phyloP scores from a whole-genome alignment of 2,329 filamentous ascomycete genomes.

The Chrysoporthe deuterocubensis region DNA sequence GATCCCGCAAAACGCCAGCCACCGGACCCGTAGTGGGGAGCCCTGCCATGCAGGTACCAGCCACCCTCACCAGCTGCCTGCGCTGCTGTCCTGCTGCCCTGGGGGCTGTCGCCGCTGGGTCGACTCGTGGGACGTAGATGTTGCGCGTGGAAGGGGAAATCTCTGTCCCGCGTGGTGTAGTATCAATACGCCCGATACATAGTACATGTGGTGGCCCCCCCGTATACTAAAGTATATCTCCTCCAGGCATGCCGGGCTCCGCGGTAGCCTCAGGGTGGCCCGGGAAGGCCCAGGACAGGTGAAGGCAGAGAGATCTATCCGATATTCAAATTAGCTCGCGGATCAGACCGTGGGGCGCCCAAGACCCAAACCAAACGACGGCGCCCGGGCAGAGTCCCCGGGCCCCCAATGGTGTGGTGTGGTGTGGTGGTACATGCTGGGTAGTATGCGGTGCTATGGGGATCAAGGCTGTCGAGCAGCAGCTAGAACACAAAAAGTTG shows the following conservation, averaged over 20 bases:
- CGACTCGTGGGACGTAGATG: no score
- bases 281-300: no score
- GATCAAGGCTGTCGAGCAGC: not conserved
- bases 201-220: not conserved
- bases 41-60: conserved; percentile 21
- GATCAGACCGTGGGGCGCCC: no score
- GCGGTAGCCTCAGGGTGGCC: no score
- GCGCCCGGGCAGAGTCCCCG: not conserved
- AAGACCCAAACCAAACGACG: no score
- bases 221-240: not conserved
- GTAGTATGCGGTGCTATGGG: no score
- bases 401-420: no score
- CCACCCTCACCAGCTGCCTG: conserved; percentile 15
- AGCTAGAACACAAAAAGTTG: not conserved
- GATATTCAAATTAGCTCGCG: no score
- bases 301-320: no score
- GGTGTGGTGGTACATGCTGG: no score
- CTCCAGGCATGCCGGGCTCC: not conserved
- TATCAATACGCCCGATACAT: no score
- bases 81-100: not conserved
- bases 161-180: not conserved
- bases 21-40: conserved; percentile 7
- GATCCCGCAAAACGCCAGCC: conserved; percentile 3
- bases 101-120: no score
- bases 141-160: not conserved